Evolutionary conservation across 1,284 basidiomycete genomes (phyloP).

Genomic region (Tilletia caries): DNA sequence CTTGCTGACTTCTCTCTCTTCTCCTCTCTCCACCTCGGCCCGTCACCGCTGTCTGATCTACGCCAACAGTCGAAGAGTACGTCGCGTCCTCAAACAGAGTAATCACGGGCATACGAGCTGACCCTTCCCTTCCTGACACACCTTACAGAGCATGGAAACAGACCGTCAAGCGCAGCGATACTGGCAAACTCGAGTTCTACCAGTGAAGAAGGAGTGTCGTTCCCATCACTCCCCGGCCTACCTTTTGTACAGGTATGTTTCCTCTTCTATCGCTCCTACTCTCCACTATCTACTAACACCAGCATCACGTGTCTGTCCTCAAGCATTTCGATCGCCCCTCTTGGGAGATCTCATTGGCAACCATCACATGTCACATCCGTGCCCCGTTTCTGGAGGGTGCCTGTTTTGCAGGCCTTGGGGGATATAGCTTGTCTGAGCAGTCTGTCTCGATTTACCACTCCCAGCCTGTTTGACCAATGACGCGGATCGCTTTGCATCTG

Average conservation of each 20-base stretch:
- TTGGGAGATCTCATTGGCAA: background rate
- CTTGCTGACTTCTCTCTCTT: background rate
- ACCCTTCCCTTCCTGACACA: background rate
- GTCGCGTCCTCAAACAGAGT: background rate
- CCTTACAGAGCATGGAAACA: conserved; percentile 48
- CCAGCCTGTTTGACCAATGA: too few species aligned
- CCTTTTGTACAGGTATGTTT: background rate
- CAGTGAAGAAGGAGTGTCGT: conserved; percentile 24
- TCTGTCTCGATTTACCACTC: too few species aligned
- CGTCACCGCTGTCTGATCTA: background rate
- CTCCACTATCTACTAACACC: too few species aligned
- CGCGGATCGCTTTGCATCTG: too few species aligned
- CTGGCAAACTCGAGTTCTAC: conserved; percentile 52
- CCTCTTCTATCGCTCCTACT: background rate
- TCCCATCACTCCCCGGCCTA: background rate
- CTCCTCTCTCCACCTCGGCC: background rate
- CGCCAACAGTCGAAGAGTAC: conserved; percentile 18
- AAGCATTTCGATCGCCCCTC: background rate
- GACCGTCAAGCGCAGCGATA: conserved; percentile 50
- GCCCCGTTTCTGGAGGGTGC: background rate
- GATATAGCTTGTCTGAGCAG: too few species aligned
- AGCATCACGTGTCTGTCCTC: background rate
- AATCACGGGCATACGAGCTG: too few species aligned
- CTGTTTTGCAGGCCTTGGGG: too few species aligned
- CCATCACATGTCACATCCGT: background rate